These are phyloP conservation scores for Fusarium luffae DNA, from an alignment of 2,329 filamentous ascomycete genomes.

Conservation along the genomic window DNA sequence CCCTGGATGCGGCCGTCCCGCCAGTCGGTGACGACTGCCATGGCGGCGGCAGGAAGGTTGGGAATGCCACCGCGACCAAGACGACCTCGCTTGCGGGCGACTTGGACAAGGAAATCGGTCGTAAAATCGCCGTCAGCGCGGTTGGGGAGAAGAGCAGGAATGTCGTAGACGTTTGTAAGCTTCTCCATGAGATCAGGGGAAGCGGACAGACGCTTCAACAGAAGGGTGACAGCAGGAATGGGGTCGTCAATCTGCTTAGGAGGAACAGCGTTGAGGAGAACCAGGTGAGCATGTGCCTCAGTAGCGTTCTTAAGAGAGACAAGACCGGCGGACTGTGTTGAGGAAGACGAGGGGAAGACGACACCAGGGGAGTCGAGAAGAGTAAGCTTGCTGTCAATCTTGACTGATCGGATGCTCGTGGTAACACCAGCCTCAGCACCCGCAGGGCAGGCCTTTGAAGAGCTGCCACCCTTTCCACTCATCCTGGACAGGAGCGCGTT, in stretches of 20 bases:
- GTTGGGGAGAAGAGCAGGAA: slow-evolving; percentile 78
- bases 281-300: slow-evolving; percentile 83
- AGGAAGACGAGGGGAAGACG: slow-evolving; percentile 80
- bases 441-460: slow-evolving; percentile 78
- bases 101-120: slow-evolving; percentile 93
- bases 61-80: slow-evolving; percentile 90
- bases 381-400: slow-evolving; percentile 93
- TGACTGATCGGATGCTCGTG: slow-evolving; percentile 87
- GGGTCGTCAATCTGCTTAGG: slow-evolving; percentile 96
- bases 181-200: slow-evolving; percentile 80
- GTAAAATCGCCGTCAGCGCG: slow-evolving; percentile 78
- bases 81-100: slow-evolving; percentile 90
- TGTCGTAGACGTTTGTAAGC: slow-evolving; percentile 83
- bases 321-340: slow-evolving; percentile 53
- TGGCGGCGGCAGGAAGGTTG: slow-evolving; percentile 87
- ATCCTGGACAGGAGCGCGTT: slow-evolving; percentile 87
- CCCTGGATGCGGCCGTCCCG: slow-evolving; percentile 94
- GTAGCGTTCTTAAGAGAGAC: slow-evolving; percentile 68
- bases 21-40: slow-evolving; percentile 96
- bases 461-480: slow-evolving; percentile 68
- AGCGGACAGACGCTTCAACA: slow-evolving; percentile 82
- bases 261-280: slow-evolving; percentile 90
- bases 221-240: slow-evolving; percentile 83
- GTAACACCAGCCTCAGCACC: slow-evolving; percentile 94
- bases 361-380: slow-evolving; percentile 95